Base-by-base conservation (phyloP, 2,329 filamentous ascomycete genomes). In the Emergomyces pasteurianus region DNA sequence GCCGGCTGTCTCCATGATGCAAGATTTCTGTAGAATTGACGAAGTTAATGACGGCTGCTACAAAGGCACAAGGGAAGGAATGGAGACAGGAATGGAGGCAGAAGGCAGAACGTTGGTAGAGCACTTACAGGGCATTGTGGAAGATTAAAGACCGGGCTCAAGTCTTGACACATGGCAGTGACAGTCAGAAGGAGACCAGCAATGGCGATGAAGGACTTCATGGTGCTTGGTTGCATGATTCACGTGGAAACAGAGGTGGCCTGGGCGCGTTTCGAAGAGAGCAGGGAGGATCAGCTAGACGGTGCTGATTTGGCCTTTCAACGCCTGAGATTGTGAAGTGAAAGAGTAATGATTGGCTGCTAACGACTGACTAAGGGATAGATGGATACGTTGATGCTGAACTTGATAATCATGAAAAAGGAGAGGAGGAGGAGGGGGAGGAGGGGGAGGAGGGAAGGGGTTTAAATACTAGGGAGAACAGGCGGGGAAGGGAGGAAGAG, bases 11-110 rank as follows among this genome's bases (percentile, higher is more conserved):
- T 57, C 54, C 28, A 54, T 59, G 56, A 63, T 34, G 42, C 63
- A 64, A 14, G 31, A 43, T 61, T 36, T 63, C 63, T 64, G 52
- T 52, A 18, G 16, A 14, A 12, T n/a, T n/a, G 54, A 9, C 21
- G n/a, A 23, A 23, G 54, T 31, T 4, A 46, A 21, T 3, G 31
- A n/a, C 3, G 5, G 14, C 7, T 23, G 21, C 12, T n/a, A 21
- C 36, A 28, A n/a, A 7, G 47, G 14, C 7, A 18, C 14, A 34
- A n/a, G 28, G 8, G 28, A 21, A 4, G n/a, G n/a, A n/a, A n/a
- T n/a, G n/a, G n/a, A n/a, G n/a, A n/a, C n/a, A n/a, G n/a, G n/a
- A n/a, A n/a, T n/a, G n/a, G n/a, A n/a, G n/a, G n/a, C n/a, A n/a
- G n/a, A n/a, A n/a, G n/a, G n/a, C n/a, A n/a, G n/a, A n/a, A n/a